Evolutionary conservation across 2,329 filamentous ascomycete genomes (phyloP).

Genomic region (Aspergillus jensenii): DNA sequence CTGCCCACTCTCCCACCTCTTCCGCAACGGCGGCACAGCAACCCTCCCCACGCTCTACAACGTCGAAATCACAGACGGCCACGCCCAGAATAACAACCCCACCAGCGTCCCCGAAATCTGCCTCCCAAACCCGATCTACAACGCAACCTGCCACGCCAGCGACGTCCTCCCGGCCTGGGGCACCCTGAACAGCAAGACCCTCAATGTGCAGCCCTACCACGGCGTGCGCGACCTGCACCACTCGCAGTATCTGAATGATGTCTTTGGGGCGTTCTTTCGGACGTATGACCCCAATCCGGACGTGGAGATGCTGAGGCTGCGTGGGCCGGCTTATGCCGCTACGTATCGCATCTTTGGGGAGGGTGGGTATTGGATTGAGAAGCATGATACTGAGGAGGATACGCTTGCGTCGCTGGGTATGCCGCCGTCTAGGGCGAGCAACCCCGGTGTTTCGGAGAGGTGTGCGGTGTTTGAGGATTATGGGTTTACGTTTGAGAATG

Average conservation of each 20-base stretch:
- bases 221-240: conserved; percentile 18
- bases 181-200: conserved; percentile 24
- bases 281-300: conserved; percentile 22
- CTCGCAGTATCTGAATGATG: conserved; percentile 25
- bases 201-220: conserved; percentile 25
- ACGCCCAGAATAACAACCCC: conserved; percentile 17
- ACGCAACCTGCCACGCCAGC: conserved; percentile 28
- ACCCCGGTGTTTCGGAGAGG: conserved; percentile 15
- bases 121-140: conserved; percentile 24
- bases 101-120: conserved; percentile 19
- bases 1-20: conserved; percentile 18
- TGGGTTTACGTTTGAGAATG: conserved; percentile 27
- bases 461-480: conserved; percentile 25
- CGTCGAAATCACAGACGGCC: conserved; percentile 22
- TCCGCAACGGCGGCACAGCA: conserved; percentile 5
- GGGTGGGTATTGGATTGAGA: conserved; percentile 14
- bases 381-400: conserved; percentile 8
- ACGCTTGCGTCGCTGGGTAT: conserved; percentile 19
- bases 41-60: conserved; percentile 23
- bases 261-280: conserved; percentile 26
- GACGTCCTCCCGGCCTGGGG: conserved; percentile 30
- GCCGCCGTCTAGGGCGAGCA: conserved; percentile 12
- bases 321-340: conserved; percentile 23
- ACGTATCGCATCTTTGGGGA: conserved; percentile 16
- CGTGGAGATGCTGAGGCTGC: conserved; percentile 12